phyloP scores from a whole-genome alignment of 345 rosid species.

The Hibiscus trionum region DNA sequence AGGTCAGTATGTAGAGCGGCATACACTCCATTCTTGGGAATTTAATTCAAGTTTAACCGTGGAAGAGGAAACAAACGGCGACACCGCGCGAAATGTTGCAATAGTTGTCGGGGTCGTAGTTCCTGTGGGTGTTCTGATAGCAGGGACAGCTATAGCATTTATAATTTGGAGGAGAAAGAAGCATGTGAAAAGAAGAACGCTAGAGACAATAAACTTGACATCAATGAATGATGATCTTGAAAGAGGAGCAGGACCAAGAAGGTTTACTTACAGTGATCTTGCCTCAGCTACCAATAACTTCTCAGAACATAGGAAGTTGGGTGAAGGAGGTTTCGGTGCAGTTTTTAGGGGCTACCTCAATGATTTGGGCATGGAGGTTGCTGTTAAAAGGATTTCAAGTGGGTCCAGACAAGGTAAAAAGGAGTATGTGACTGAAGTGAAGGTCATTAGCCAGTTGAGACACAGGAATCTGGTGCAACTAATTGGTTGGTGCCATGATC shows the following conservation, averaged over 20 bases:
- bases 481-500: slow-evolving; percentile 66
- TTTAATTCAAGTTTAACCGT: slow-evolving; percentile 20
- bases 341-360: slow-evolving; percentile 4
- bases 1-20: not conserved
- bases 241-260: slow-evolving; percentile 51
- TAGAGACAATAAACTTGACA: slow-evolving; percentile 20
- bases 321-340: slow-evolving; percentile 4
- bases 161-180: slow-evolving; percentile 11
- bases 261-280: slow-evolving; percentile 37
- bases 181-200: slow-evolving; percentile 8
- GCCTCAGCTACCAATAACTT: slow-evolving; percentile 32
- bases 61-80: slow-evolving; percentile 7
- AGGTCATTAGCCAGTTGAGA: slow-evolving; percentile 45
- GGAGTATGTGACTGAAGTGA: slow-evolving; percentile 47
- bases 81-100: slow-evolving; percentile 2
- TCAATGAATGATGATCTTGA: slow-evolving; percentile 41
- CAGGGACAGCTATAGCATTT: not conserved
- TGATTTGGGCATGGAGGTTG: not conserved
- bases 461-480: slow-evolving; percentile 62
- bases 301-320: slow-evolving; percentile 2
- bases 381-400: slow-evolving; percentile 3
- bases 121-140: slow-evolving; percentile 14
- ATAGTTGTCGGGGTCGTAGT: slow-evolving; percentile 14
- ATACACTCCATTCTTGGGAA: slow-evolving; percentile 33
- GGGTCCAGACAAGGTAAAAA: slow-evolving; percentile 14